Base-by-base conservation (phyloP, 306 rosid genomes). In the barrel medic (Medicago truncatula) region DNA sequence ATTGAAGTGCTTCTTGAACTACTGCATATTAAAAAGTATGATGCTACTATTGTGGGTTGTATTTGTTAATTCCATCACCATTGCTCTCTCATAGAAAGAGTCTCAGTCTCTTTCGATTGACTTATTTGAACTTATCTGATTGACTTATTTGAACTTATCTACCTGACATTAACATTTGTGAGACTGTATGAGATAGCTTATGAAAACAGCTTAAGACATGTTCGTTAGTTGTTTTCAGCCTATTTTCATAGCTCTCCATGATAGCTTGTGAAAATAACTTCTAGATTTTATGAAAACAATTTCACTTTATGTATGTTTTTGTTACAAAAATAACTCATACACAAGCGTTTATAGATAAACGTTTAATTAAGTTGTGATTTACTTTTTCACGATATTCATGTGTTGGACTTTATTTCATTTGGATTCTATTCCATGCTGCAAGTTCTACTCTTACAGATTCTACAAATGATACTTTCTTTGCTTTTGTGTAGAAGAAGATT, bases 401-500 rank as follows among this genome's bases (percentile, higher is more conserved):
- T 12, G 4, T 6, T 4, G 0, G 7, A 13, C 38, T 67, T 50
- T 12, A 25, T 64, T 78, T 50, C 8, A 13, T 54, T 64, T 25
- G 70, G 46, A 79, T 79, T 62, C 60, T 63, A 46, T 79, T 62
- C 60, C 54, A 46, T 71, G 16, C 31, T 56, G 10, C 57, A 31
- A 61, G 36, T 69, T 69, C 40, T 62, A 56, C 70, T 54, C 58
- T 73, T 57, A 16, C 67, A 68, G 67, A 69, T 76, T 78, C 36
- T 76, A 81, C 65, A 73, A 80, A 64, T 70, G 54, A 39, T 78
- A 56, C 56, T 58, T 56, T 76, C 56, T 61, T 79, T 70, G 13
- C 79, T 79, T 75, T 50, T 10, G 20, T 7, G 62, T 28, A 4
- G 53, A 40, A 49, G 75, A 83, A 70, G 75, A 64, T 79, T 64